These are phyloP conservation scores for Sedum album DNA, from an alignment of 164 flowering plant species.

Conservation along the genomic window DNA sequence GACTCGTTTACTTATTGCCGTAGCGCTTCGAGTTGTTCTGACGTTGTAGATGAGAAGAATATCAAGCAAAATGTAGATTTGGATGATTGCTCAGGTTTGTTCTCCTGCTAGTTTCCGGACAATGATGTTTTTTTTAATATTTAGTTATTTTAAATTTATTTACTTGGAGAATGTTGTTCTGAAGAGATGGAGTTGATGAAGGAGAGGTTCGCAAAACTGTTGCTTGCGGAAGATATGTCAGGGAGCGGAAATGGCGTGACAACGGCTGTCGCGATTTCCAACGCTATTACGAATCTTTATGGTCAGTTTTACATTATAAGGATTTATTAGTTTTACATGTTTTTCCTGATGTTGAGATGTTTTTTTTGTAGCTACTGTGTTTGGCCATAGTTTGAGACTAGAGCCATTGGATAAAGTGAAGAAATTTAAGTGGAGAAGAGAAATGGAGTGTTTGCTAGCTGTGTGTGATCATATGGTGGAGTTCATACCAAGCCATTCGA, in stretches of 20 bases:
- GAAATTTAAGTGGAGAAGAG: slow-evolving; percentile 66
- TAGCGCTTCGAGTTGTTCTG: background rate
- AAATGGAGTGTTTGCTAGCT: slow-evolving; percentile 74
- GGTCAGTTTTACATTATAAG: slow-evolving; percentile 22
- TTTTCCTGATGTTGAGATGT: background rate
- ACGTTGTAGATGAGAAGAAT: background rate
- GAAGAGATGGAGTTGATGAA: slow-evolving; percentile 70
- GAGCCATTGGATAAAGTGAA: slow-evolving; percentile 60
- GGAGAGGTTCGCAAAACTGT: slow-evolving; percentile 72
- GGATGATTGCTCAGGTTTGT: background rate
- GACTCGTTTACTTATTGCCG: background rate
- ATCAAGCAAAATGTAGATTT: background rate
- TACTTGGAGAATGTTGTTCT: background rate
- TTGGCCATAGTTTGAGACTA: slow-evolving; percentile 75
- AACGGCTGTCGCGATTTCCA: slow-evolving; percentile 75
- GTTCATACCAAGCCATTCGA: background rate
- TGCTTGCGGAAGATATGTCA: slow-evolving; percentile 87
- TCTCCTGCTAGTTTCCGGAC: background rate
- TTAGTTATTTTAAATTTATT: background rate
- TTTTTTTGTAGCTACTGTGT: slow-evolving; percentile 49
- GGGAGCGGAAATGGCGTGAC: slow-evolving; percentile 84
- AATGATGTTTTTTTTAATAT: too few relatives aligned
- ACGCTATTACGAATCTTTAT: slow-evolving; percentile 76
- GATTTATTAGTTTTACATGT: background rate
- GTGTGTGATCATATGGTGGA: slow-evolving; percentile 20